These are phyloP conservation scores for Ganoderma lucidum DNA, from an alignment of 1,284 basidiomycete genomes.

Conservation along the genomic window DNA sequence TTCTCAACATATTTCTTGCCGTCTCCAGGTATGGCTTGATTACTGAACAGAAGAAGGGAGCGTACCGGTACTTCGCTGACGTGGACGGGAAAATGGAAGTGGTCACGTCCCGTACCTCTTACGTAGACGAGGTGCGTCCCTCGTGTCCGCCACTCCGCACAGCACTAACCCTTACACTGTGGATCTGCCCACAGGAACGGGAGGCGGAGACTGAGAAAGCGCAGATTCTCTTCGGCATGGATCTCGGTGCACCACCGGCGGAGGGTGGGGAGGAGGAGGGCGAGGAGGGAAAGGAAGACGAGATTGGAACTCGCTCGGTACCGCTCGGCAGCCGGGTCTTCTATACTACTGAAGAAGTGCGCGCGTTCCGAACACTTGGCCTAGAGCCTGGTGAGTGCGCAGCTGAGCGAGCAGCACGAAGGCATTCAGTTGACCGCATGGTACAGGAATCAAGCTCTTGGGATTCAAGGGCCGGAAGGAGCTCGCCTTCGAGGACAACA, in stretches of 20 bases:
- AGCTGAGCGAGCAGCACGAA: constrained; percentile 8
- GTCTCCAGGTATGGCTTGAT: constrained; percentile 80
- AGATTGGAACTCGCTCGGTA: constrained; percentile 49
- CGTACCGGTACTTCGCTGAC: constrained; percentile 84
- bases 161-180: neutral
- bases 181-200: constrained; percentile 48
- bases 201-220: constrained; percentile 65
- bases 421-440: constrained; percentile 25
- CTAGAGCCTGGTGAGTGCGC: constrained; percentile 71
- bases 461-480: constrained; percentile 88
- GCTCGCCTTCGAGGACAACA: constrained; percentile 85
- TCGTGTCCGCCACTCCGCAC: neutral
- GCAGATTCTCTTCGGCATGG: constrained; percentile 69
- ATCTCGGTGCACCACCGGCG: constrained; percentile 55
- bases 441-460: constrained; percentile 78
- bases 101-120: constrained; percentile 72
- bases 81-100: constrained; percentile 81
- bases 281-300: constrained; percentile 38
- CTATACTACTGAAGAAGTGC: constrained; percentile 87
- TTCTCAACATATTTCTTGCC: neutral
- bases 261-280: constrained; percentile 55
- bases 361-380: constrained; percentile 81
- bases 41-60: constrained; percentile 84
- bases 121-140: constrained; percentile 77
- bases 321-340: constrained; percentile 67